These are phyloP conservation scores for Ceraceosorus guamensis DNA, from an alignment of 1,284 basidiomycete genomes.

Conservation along the genomic window DNA sequence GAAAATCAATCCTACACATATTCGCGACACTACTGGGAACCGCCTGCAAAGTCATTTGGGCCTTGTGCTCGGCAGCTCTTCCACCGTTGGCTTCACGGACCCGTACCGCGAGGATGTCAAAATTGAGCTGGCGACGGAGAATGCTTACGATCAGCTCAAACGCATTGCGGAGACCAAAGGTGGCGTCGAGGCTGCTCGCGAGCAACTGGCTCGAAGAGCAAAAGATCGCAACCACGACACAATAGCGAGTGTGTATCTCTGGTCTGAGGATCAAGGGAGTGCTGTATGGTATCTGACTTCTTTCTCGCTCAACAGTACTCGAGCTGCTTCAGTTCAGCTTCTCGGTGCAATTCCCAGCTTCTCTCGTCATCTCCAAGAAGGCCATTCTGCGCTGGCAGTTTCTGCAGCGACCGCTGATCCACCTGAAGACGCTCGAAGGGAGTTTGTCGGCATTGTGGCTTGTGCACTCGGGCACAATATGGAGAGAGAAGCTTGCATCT, in stretches of 20 bases:
- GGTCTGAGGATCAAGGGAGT: neutral
- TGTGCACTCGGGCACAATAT: conserved; percentile 18
- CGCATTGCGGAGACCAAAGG: conserved; percentile 47
- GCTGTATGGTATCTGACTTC: neutral
- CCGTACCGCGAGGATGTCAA: conserved; percentile 44
- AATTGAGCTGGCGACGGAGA: conserved; percentile 42
- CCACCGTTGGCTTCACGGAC: conserved; percentile 41
- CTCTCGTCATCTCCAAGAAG: conserved; percentile 47
- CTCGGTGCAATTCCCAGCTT: conserved; percentile 45
- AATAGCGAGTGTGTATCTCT: neutral
- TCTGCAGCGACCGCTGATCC: conserved; percentile 38
- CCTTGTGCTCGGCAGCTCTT: conserved; percentile 41
- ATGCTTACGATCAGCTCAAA: conserved; percentile 45
- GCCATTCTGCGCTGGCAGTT: conserved; percentile 47
- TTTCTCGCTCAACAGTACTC: conserved; percentile 16
- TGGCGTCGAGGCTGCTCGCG: conserved; percentile 43
- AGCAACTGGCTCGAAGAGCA: conserved; percentile 15
- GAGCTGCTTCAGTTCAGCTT: conserved; percentile 44
- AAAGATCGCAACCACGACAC: conserved; percentile 1
- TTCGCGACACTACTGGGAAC: conserved; percentile 51
- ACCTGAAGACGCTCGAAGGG: conserved; percentile 43
- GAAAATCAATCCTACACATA: conserved; percentile 34
- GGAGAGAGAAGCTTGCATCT: conserved; percentile 5
- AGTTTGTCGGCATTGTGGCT: conserved; percentile 38
- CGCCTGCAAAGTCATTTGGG: conserved; percentile 45